Percentiles rank a stretch among this genome's conserved stretches.
Evolutionary conservation across 768 basidiomycete species (phyloP).

Genomic region (Naematelia aurantialba): DNA sequence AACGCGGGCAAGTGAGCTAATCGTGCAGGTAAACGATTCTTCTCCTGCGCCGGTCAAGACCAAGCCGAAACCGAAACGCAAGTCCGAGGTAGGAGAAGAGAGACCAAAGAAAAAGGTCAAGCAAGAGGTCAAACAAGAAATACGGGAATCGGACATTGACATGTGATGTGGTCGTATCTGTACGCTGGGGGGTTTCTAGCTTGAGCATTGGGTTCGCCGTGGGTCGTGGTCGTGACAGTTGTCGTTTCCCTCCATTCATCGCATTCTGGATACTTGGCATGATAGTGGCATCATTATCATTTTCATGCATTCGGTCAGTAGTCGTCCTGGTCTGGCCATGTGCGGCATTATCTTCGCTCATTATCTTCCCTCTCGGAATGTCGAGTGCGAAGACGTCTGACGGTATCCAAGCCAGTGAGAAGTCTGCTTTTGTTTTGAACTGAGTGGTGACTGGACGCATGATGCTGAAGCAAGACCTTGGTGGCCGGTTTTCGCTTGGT

Average conservation of each 20-base stretch:
- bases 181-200: neutral
- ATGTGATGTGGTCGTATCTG: neutral
- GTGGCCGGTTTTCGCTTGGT: too few relatives aligned
- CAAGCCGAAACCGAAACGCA: constrained; percentile 25
- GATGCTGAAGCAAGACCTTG: too few relatives aligned
- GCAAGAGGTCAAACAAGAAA: constrained; percentile 6
- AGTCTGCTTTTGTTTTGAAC: too few relatives aligned
- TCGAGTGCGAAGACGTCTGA: too few relatives aligned
- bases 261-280: too few relatives aligned
- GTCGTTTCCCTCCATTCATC: neutral
- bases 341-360: neutral
- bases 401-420: too few relatives aligned
- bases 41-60: constrained; percentile 22
- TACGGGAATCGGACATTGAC: neutral
- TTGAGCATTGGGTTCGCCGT: neutral
- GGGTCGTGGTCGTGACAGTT: too few relatives aligned
- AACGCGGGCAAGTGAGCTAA: neutral
- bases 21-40: constrained; percentile 22
- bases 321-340: too few relatives aligned
- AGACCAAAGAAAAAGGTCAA: constrained; percentile 26
- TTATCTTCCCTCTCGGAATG: too few relatives aligned
- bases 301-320: neutral
- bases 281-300: neutral
- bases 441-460: too few relatives aligned
- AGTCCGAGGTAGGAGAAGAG: constrained; percentile 16